These are phyloP conservation scores for Casuarina cunninghamiana DNA, from an alignment of 306 rosid genomes.

Conservation along the genomic window DNA sequence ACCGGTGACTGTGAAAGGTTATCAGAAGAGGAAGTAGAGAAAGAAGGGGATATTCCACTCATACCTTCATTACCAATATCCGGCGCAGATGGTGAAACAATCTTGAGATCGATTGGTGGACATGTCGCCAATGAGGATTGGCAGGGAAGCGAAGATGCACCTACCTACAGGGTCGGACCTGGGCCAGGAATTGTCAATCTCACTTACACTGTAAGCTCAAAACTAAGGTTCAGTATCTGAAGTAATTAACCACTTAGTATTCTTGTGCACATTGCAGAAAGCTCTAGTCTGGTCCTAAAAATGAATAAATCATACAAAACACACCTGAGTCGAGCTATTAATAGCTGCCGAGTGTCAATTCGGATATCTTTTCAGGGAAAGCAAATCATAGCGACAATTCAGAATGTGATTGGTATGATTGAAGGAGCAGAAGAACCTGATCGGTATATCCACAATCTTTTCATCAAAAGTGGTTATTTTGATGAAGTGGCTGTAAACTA, in stretches of 20 bases:
- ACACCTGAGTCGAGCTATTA: neutral
- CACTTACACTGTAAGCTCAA: constrained; percentile 45
- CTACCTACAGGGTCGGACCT: constrained; percentile 60
- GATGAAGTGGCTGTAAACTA: neutral
- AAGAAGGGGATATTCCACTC: constrained; percentile 48
- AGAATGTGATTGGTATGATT: constrained; percentile 69
- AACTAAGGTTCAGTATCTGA: neutral
- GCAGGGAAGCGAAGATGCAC: constrained; percentile 65
- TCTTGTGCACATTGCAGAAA: neutral
- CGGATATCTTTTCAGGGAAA: constrained; percentile 48
- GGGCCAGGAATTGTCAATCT: constrained; percentile 74
- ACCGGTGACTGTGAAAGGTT: constrained; percentile 56
- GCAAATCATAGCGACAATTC: constrained; percentile 46
- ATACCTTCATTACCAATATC: constrained; percentile 77
- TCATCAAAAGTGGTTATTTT: neutral
- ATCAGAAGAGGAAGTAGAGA: constrained; percentile 46
- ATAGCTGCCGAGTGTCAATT: neutral
- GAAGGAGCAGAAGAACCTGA: constrained; percentile 81
- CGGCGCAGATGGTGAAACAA: constrained; percentile 54
- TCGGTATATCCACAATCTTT: constrained; percentile 38
- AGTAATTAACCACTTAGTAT: neutral
- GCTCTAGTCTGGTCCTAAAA: neutral
- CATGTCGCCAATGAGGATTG: constrained; percentile 61
- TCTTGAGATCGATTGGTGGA: constrained; percentile 57
- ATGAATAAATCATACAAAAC: neutral